phyloP scores from a whole-genome alignment of 2,329 filamentous ascomycete species.

The Chaetomiaceae sp. region DNA sequence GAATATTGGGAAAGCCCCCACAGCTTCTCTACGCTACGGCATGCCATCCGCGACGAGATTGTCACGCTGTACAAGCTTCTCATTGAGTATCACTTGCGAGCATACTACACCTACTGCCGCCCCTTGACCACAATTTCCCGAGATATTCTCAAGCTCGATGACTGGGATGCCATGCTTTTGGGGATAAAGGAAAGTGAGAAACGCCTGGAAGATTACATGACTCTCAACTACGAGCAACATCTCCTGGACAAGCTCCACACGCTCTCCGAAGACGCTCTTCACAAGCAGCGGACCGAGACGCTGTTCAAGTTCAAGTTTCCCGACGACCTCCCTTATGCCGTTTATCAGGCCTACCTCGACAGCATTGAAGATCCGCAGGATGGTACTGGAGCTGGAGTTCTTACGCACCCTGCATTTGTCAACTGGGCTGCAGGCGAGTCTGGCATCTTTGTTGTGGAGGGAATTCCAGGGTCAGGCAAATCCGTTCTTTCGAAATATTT shows the following conservation, averaged over 20 bases:
- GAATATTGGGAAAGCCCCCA: conserved; percentile 22
- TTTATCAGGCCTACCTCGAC: conserved; percentile 23
- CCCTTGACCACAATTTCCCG: conserved; percentile 13
- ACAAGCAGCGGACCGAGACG: conserved; percentile 18
- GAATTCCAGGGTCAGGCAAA: conserved; percentile 21
- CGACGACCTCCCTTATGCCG: conserved; percentile 20
- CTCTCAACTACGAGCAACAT: conserved; percentile 20
- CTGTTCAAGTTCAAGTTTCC: conserved; percentile 23
- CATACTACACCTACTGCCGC: conserved; percentile 22
- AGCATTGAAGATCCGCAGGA: conserved; percentile 16
- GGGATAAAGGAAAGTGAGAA: conserved; percentile 17
- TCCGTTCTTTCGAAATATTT: conserved; percentile 20
- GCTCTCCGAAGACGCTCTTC: conserved; percentile 18
- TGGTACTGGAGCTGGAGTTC: conserved; percentile 17
- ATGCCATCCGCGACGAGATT: conserved; percentile 15
- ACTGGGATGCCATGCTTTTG: conserved; percentile 18
- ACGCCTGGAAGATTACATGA: conserved; percentile 19
- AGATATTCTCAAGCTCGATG: conserved; percentile 20
- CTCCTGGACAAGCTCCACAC: conserved; percentile 21
- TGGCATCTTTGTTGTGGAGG: conserved; percentile 16
- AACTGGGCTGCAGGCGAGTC: conserved; percentile 13
- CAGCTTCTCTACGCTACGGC: conserved; percentile 11
- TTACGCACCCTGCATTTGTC: conserved; percentile 16
- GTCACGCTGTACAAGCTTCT: conserved; percentile 19
- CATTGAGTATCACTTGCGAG: conserved; percentile 22